phyloP scores from a whole-genome alignment of 2,329 filamentous ascomycete genomes.

The Xylaria sp. region DNA sequence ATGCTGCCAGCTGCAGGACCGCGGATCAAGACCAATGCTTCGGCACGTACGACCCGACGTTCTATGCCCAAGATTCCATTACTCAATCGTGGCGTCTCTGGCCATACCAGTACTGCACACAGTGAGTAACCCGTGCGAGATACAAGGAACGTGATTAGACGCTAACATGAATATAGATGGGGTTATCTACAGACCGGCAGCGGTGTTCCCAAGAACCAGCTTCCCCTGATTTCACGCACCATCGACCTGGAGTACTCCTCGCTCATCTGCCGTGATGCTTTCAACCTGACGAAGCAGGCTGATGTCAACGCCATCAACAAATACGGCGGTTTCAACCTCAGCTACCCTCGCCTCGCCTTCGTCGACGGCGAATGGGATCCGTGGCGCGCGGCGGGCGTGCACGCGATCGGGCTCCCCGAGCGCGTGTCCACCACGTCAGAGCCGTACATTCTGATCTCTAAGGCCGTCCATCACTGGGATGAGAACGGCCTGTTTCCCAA shows the following conservation, averaged over 20 bases:
- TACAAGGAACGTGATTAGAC: neutral
- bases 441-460: slow-evolving; percentile 76
- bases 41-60: slow-evolving; percentile 50
- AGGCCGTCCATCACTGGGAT: slow-evolving; percentile 84
- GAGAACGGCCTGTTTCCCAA: slow-evolving; percentile 75
- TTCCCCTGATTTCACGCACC: slow-evolving; percentile 77
- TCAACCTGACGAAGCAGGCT: slow-evolving; percentile 74
- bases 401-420: slow-evolving; percentile 69
- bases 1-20: slow-evolving; percentile 42
- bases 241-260: slow-evolving; percentile 72
- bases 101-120: slow-evolving; percentile 66
- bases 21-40: slow-evolving; percentile 54
- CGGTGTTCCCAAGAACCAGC: slow-evolving; percentile 70
- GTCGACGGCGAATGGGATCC: slow-evolving; percentile 83
- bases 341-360: slow-evolving; percentile 79
- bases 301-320: slow-evolving; percentile 77
- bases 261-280: slow-evolving; percentile 72
- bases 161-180: slow-evolving; percentile 64
- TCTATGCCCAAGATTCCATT: slow-evolving; percentile 53
- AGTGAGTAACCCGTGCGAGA: slow-evolving; percentile 52
- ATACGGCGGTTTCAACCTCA: slow-evolving; percentile 78
- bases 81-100: slow-evolving; percentile 59
- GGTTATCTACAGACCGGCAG: slow-evolving; percentile 82
- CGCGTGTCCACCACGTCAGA: slow-evolving; percentile 71
- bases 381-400: slow-evolving; percentile 79